Percentiles rank a stretch among this genome's conserved stretches.
These are phyloP conservation scores for Malus asiatica DNA, from an alignment of 306 rosid species.

Conservation along the genomic window DNA sequence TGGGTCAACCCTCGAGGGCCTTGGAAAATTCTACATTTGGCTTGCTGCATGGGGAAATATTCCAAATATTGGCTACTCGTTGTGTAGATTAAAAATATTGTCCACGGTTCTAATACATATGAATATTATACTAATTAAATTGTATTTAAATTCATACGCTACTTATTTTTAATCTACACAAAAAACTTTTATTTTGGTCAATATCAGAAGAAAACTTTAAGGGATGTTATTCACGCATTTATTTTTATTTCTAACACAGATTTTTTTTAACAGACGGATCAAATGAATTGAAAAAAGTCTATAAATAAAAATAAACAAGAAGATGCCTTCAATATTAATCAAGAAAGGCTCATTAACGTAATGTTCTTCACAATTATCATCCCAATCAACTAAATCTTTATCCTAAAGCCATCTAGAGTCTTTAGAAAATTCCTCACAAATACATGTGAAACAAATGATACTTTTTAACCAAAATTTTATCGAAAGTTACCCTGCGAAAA, in stretches of 20 bases:
- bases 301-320: too few species aligned
- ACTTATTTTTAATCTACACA: neutral
- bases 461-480: too few species aligned
- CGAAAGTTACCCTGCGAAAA: too few species aligned
- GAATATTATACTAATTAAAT: neutral
- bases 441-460: too few species aligned
- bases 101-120: neutral
- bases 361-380: too few species aligned
- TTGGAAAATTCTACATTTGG: slow-evolving; percentile 29
- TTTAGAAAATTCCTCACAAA: too few species aligned
- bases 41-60: slow-evolving; percentile 6
- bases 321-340: neutral
- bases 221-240: too few species aligned
- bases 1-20: slow-evolving; percentile 14
- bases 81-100: neutral
- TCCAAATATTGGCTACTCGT: slow-evolving; percentile 4
- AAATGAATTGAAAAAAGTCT: too few species aligned
- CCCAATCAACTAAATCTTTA: neutral
- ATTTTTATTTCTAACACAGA: too few species aligned
- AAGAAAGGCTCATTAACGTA: neutral
- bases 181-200: neutral
- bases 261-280: too few species aligned
- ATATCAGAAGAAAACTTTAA: too few species aligned
- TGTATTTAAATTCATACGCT: neutral
- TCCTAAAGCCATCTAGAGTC: neutral